These are phyloP conservation scores for Paecilomyces formosus DNA, from an alignment of 2,329 filamentous ascomycete genomes.

Conservation along the genomic window DNA sequence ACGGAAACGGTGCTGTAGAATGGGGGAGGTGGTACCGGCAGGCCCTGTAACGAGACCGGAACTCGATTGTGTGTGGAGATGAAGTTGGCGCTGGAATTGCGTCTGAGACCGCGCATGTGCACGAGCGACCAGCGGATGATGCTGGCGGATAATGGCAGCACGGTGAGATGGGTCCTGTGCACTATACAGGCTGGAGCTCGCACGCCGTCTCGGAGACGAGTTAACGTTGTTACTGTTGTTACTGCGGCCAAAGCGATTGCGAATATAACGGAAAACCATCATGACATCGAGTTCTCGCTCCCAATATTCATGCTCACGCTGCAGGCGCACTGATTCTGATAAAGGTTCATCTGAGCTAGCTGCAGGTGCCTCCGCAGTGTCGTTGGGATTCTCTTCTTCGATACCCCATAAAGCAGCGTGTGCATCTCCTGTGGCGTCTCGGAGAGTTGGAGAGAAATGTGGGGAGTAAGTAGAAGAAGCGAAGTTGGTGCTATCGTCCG, in stretches of 20 bases:
- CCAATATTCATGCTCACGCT: slow-evolving; percentile 72
- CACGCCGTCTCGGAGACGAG: slow-evolving; percentile 33
- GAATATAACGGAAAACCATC: slow-evolving; percentile 83
- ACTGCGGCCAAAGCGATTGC: slow-evolving; percentile 61
- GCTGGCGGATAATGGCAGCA: slow-evolving; percentile 75
- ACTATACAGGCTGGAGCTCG: slow-evolving; percentile 32
- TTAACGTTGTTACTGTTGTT: slow-evolving; percentile 26
- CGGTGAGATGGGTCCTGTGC: slow-evolving; percentile 64
- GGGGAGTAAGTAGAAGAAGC: slow-evolving; percentile 28
- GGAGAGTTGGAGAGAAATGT: slow-evolving; percentile 45
- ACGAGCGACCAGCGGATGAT: slow-evolving; percentile 75
- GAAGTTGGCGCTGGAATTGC: slow-evolving; percentile 42
- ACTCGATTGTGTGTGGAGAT: slow-evolving; percentile 8
- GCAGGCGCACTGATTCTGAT: slow-evolving; percentile 32
- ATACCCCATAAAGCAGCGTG: slow-evolving; percentile 60
- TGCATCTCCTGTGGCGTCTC: slow-evolving; percentile 28
- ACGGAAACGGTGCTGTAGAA: slow-evolving; percentile 38
- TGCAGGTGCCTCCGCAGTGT: slow-evolving; percentile 3
- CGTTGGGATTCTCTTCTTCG: slow-evolving; percentile 45
- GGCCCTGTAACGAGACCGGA: slow-evolving; percentile 10
- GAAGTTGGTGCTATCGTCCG: slow-evolving; percentile 14
- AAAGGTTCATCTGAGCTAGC: slow-evolving; percentile 20
- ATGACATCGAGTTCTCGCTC: slow-evolving; percentile 85
- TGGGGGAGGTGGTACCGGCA: slow-evolving; percentile 20
- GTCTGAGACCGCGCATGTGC: slow-evolving; percentile 38